Conservation (phyloP, 106 monocot genomes). For the Platanthera zijinensis region DNA sequence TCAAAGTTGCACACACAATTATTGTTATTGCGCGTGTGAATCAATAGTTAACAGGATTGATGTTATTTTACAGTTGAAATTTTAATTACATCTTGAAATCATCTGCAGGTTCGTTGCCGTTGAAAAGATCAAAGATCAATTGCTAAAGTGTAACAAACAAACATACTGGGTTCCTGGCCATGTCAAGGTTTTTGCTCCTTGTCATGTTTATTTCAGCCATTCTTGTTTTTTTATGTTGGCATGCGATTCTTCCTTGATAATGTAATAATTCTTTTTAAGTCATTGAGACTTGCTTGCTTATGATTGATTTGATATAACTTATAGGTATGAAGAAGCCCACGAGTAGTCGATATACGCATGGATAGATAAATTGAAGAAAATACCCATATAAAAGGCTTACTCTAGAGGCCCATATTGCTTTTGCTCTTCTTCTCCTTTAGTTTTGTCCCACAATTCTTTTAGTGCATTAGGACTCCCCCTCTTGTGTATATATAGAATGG, state of each 20-base stretch:
- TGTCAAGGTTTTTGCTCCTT: slow-evolving; percentile 64
- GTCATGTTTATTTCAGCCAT: neutral
- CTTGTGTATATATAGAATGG: too few species aligned
- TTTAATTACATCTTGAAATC: neutral
- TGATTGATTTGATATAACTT: too few species aligned
- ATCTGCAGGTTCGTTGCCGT: slow-evolving; percentile 86
- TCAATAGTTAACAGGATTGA: neutral
- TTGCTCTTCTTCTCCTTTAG: too few species aligned
- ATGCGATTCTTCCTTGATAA: neutral
- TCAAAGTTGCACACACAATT: too few species aligned
- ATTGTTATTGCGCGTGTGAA: too few species aligned
- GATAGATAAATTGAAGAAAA: too few species aligned
- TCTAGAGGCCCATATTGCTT: too few species aligned
- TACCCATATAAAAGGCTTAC: too few species aligned
- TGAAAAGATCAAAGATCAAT: slow-evolving; percentile 83
- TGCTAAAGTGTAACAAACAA: slow-evolving; percentile 81
- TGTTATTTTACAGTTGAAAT: neutral
- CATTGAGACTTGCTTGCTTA: neutral
- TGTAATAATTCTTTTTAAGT: neutral
- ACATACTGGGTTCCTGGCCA: slow-evolving; percentile 98
- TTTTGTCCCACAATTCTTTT: too few species aligned
- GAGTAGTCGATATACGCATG: too few species aligned
- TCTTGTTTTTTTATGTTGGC: neutral
- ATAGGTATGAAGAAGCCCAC: too few species aligned
- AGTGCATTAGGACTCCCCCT: too few species aligned